phyloP scores from a whole-genome alignment of 768 basidiomycete genomes.

The Amanita muscaria region DNA sequence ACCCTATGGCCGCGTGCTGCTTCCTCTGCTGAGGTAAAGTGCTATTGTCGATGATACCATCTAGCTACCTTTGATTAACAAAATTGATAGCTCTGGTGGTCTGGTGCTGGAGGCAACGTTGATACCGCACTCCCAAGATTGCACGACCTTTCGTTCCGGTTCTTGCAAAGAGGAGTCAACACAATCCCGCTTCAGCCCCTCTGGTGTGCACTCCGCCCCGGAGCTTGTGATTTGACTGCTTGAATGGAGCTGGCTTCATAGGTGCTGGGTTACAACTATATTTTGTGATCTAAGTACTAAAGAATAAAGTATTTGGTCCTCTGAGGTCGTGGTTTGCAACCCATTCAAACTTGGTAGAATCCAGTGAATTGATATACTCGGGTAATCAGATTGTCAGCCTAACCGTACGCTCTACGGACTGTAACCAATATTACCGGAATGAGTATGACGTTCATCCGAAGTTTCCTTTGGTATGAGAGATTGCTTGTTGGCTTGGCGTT shows the following conservation, averaged over 20 bases:
- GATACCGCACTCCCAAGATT: slow-evolving; percentile 52
- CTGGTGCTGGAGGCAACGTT: slow-evolving; percentile 40
- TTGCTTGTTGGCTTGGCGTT: slow-evolving; percentile 77
- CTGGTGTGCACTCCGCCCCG: slow-evolving; percentile 64
- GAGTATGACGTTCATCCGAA: no score
- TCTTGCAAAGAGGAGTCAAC: slow-evolving; percentile 50
- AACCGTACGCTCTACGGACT: no score
- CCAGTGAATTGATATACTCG: no score
- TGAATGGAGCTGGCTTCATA: no score
- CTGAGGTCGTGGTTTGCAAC: no score
- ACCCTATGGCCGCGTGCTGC: slow-evolving; percentile 71
- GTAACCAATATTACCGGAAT: no score
- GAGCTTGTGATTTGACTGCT: slow-evolving; percentile 40
- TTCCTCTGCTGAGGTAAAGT: slow-evolving; percentile 47
- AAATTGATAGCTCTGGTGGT: slow-evolving; percentile 53
- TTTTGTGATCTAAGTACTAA: no score
- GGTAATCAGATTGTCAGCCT: no score
- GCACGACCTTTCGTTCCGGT: slow-evolving; percentile 56
- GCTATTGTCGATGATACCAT: neutral
- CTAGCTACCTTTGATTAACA: neutral
- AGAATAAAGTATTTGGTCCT: no score
- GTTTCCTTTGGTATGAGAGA: no score
- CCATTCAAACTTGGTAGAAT: no score
- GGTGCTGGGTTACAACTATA: no score
- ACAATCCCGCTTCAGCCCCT: slow-evolving; percentile 59